These are phyloP conservation scores for Mortierella sp. DNA, from an alignment of 371 early-diverging fungal genomes.

Conservation along the genomic window DNA sequence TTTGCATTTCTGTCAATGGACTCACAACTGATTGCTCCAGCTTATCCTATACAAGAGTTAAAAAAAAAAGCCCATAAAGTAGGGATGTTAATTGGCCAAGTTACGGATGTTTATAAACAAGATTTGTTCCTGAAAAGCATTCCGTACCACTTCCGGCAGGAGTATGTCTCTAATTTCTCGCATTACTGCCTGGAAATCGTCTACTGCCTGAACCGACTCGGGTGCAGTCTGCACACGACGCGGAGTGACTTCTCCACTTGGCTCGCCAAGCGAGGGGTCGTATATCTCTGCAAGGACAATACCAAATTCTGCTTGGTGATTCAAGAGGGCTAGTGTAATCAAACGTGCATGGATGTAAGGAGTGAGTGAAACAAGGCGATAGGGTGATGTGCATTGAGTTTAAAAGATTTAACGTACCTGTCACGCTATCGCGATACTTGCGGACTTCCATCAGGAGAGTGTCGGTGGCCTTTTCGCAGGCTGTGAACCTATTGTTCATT, in stretches of 20 bases:
- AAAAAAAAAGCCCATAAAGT: neutral
- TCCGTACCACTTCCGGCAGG: slow-evolving; percentile 76
- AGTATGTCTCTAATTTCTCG: slow-evolving; percentile 72
- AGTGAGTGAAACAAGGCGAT: neutral
- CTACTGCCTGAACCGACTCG: slow-evolving; percentile 70
- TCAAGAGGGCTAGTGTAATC: slow-evolving; percentile 65
- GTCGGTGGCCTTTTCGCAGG: slow-evolving; percentile 66
- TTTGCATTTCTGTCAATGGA: slow-evolving; percentile 76
- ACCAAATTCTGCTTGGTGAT: slow-evolving; percentile 81
- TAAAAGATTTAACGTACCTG: slow-evolving; percentile 58
- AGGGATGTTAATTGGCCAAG: neutral
- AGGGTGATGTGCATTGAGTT: neutral
- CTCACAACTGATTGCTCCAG: slow-evolving; percentile 80
- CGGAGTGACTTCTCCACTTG: slow-evolving; percentile 59
- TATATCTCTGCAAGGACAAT: slow-evolving; percentile 72
- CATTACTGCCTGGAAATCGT: slow-evolving; percentile 76
- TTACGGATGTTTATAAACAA: neutral
- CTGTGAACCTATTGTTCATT: slow-evolving; percentile 73
- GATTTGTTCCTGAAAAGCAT: neutral
- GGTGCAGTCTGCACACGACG: slow-evolving; percentile 67
- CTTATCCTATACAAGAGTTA: slow-evolving; percentile 61
- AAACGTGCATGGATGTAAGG: neutral
- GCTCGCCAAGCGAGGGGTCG: slow-evolving; percentile 57
- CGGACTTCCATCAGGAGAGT: slow-evolving; percentile 74
- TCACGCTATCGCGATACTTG: slow-evolving; percentile 82